Evolutionary conservation across 768 basidiomycete genomes (phyloP), one percentile per base, ranked within the genome.

Genomic region (Nidula microcarpa): DNA sequence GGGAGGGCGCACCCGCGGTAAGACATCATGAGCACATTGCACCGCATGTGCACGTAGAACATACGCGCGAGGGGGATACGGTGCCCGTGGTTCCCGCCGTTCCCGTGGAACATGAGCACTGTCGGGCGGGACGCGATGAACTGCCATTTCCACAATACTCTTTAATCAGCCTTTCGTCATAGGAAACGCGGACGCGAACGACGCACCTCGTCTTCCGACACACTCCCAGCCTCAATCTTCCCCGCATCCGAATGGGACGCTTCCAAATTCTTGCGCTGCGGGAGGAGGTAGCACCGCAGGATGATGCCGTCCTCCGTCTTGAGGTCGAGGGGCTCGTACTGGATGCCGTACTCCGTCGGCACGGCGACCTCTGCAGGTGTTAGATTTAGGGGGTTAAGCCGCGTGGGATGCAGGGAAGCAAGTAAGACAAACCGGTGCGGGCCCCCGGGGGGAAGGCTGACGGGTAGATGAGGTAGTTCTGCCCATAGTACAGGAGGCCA

Each of bases 1-100:
- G 23, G 44, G 33, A 8, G 33, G 14, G 68, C 85, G 53, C 61
- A 91, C 89, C 94, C 94, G 62, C 96, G 74, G 65, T 99, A 99
- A 47, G 90, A 94, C 54, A 96, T 72, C 87, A 98, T 93, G 39
- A 98, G 73, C 3, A 97, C 93, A 64, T 98, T 98, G 67, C 94
- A 97, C 13, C 91, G 78, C 83, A 93, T 85, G 62, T 83, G 82
- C 46, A 82, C 69, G 63, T 80, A 91, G 64, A 98, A 96, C 34
- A 92, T 80, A 48, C 81, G 80, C 0, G 90, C 95, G 30, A 97
- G 74, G 1, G 94, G 96, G 63, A 98, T 80, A 23, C 96, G 81
- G 63, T 98, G 96, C 0, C 96, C 95, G 37, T 85, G 75, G 59
- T 92, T 93, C 11, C 90, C 90, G 0, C 85, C 89, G 60, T 91